Percentiles rank a stretch among this genome's conserved stretches.
phyloP scores from a whole-genome alignment of 495 filamentous ascomycete species.

The Neurospora africana region DNA sequence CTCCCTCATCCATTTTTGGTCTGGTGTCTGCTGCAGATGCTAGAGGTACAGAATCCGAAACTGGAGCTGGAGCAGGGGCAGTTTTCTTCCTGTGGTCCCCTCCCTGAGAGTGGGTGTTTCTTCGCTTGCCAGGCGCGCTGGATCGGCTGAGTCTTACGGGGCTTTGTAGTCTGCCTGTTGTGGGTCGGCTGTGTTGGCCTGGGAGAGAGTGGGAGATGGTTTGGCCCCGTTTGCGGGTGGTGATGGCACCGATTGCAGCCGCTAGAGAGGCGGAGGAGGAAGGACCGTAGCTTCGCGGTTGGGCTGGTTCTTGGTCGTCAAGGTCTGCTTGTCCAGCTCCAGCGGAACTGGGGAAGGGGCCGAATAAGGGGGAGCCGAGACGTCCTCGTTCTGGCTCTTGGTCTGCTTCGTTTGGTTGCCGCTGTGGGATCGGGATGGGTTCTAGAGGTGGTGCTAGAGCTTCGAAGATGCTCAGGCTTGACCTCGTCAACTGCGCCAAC shows the following conservation, averaged over 20 bases:
- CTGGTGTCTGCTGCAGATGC: not conserved
- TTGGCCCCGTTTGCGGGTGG: constrained; percentile 24
- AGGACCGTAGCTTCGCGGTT: constrained; percentile 37
- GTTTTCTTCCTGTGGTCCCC: not conserved
- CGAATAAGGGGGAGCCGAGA: constrained; percentile 53
- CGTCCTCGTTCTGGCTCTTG: constrained; percentile 24
- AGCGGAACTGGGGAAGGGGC: not conserved
- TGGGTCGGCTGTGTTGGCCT: not conserved
- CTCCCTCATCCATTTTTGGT: not conserved
- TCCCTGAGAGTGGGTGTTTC: constrained; percentile 21
- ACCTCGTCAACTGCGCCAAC: constrained; percentile 46
- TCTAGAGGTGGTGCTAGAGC: constrained; percentile 6
- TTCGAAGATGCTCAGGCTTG: constrained; percentile 18
- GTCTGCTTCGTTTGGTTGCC: not conserved
- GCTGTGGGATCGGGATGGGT: not conserved
- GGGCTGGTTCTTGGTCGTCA: not conserved
- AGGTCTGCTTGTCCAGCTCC: not conserved
- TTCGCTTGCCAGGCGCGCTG: constrained; percentile 34
- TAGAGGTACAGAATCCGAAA: not conserved
- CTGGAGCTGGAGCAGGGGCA: not conserved
- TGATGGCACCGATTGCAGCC: constrained; percentile 25
- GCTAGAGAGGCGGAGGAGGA: constrained; percentile 37
- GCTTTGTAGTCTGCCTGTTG: constrained; percentile 25
- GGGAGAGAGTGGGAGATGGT: constrained; percentile 23
- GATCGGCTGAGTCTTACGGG: constrained; percentile 36